Base-by-base conservation (phyloP, 1,139 yeast species). In the Blastobotrys proliferans region DNA sequence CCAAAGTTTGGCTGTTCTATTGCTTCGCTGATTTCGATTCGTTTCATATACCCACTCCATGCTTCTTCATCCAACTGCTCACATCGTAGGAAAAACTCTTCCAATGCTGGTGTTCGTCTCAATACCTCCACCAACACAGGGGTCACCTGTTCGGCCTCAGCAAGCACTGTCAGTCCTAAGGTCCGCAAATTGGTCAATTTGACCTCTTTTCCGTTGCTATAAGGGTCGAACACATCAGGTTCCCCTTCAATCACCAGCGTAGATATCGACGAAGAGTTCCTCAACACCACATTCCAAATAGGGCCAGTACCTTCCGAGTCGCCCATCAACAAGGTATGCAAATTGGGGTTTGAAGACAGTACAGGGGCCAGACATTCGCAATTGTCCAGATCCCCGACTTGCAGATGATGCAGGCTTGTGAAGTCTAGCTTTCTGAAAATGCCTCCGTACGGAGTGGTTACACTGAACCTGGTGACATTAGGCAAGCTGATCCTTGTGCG, bases 381-480 rank as follows among this genome's bases (percentile, higher is more conserved):
- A 21, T 31, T 41, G 22, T 41, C 44, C 13, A 41, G 36, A 18
- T 41, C 44, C 9, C 44, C 44, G 16, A 41, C 44, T 18, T 41
- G 37, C 13, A 41, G 22, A 9, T 41, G 32, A 20, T 30, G 28
- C 20, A 41, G 32, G 14, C 13, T 29, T 14, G 39, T 29, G 20
- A 41, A 35, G 17, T 41, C 32, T 10, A 41, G 30, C 28, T 35
- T 35, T 22, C 40, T 25, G 16, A 41, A 41, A 19, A 41, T 41
- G 10, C 37, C 44, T 4, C 44, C 44, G 24, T 41, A 41, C 8
- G 44, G 44, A 4, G 44, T 41, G 13, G 40, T 36, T n/a, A 36
- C 35, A 28, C 36, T 35, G 11, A 41, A 29, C 22, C 37, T 32
- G 6, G 10, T 16, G 14, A 41, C 30, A 4, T 30, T 35, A 3